These are phyloP conservation scores for Rhododendron ovatum DNA, from an alignment of 148 eudicot genomes.

Conservation along the genomic window DNA sequence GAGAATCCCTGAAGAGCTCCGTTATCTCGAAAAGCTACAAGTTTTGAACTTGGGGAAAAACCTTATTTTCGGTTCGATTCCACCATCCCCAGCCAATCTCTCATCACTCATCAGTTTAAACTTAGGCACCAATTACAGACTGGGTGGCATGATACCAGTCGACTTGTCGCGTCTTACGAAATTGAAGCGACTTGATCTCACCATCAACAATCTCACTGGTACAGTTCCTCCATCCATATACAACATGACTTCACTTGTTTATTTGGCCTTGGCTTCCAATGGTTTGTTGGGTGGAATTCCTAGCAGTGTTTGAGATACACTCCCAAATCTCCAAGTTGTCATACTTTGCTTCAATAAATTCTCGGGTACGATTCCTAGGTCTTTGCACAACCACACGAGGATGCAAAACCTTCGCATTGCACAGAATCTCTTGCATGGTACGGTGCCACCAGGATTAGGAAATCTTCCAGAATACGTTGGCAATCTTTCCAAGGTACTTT, in stretches of 20 bases:
- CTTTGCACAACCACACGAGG: conserved; percentile 31
- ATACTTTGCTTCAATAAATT: conserved; percentile 32
- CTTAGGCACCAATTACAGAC: conserved; percentile 23
- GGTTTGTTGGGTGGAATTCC: conserved; percentile 30
- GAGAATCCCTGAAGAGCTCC: conserved; percentile 20
- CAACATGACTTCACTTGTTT: conserved; percentile 30
- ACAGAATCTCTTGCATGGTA: conserved; percentile 29
- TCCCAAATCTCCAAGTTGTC: conserved; percentile 31
- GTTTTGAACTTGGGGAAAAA: conserved; percentile 25
- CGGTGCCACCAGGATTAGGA: conserved; percentile 34
- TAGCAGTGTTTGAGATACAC: conserved; percentile 23
- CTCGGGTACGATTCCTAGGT: conserved; percentile 30
- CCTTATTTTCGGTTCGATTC: conserved; percentile 18
- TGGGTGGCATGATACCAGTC: conserved; percentile 26
- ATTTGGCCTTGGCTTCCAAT: conserved; percentile 29
- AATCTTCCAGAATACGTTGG: conserved; percentile 33
- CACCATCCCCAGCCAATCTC: conserved; percentile 25
- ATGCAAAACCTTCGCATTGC: conserved; percentile 29
- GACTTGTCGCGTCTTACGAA: conserved; percentile 19
- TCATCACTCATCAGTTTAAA: conserved; percentile 19
- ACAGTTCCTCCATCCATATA: conserved; percentile 27
- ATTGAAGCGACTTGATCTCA: conserved; percentile 24
- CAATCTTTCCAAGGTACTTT: conserved; percentile 37
- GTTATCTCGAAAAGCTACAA: conserved; percentile 20
- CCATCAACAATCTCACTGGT: conserved; percentile 27